Evolutionary conservation across 2,329 filamentous ascomycete species (phyloP).

Genomic region (Fusarium graminum): DNA sequence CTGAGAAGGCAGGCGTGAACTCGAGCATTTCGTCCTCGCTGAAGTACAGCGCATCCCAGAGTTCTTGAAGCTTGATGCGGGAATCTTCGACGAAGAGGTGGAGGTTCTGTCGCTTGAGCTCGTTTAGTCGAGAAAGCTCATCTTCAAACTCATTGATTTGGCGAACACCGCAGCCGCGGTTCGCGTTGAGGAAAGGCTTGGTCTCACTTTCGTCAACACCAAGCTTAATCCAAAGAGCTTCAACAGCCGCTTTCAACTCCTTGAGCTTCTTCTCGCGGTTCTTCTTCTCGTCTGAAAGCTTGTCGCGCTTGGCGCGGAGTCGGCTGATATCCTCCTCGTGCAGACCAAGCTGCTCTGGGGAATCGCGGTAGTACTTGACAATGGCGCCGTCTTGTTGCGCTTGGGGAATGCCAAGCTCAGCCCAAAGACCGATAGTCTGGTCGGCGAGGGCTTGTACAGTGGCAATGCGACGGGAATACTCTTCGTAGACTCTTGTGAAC

Average conservation of each 20-base stretch:
- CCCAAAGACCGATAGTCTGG: constrained; percentile 94
- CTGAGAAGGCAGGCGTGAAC: constrained; percentile 95
- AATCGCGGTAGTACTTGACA: constrained; percentile 88
- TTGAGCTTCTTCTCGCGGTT: constrained; percentile 81
- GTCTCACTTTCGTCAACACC: constrained; percentile 85
- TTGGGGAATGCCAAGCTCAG: constrained; percentile 92
- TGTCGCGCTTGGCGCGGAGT: constrained; percentile 81
- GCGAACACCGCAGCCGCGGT: constrained; percentile 89
- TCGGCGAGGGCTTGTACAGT: constrained; percentile 81
- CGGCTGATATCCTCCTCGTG: constrained; percentile 86
- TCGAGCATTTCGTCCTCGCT: constrained; percentile 99
- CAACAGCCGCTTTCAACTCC: constrained; percentile 82
- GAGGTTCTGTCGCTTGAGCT: constrained; percentile 94
- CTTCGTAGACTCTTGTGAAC: constrained; percentile 95
- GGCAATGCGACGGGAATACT: constrained; percentile 87
- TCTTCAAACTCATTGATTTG: constrained; percentile 97
- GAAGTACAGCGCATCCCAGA: constrained; percentile 95
- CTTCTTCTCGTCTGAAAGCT: constrained; percentile 89
- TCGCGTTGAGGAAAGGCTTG: constrained; percentile 85
- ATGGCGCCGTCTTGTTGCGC: constrained; percentile 90
- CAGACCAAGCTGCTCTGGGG: constrained; percentile 92
- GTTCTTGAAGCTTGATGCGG: constrained; percentile 87
- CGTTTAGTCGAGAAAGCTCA: constrained; percentile 86
- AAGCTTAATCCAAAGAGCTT: constrained; percentile 88
- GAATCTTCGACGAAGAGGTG: constrained; percentile 97